Conservation (phyloP, 2,329 filamentous ascomycete genomes). For the Sporothrix luriei region DNA sequence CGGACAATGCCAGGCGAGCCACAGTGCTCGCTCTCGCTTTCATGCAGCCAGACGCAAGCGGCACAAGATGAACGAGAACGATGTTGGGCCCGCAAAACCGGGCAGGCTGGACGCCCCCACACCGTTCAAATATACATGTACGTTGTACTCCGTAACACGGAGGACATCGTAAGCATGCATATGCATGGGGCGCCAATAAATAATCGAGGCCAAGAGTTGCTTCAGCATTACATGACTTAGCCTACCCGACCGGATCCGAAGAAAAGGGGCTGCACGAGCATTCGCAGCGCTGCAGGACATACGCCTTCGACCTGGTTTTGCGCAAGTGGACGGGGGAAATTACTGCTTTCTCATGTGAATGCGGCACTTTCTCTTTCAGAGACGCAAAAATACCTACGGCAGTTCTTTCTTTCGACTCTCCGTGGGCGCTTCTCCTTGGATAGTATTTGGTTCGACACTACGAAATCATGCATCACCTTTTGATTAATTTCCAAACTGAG, state of each 20-base stretch:
- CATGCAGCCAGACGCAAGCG: conserved; percentile 9
- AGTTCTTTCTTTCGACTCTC: too few relatives aligned
- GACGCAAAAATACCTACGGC: too few relatives aligned
- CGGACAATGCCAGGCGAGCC: neutral
- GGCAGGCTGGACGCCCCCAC: neutral
- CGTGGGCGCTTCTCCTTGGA: too few relatives aligned
- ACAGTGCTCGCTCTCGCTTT: neutral
- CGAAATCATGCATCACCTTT: too few relatives aligned
- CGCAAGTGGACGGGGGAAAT: neutral
- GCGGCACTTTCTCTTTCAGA: too few relatives aligned
- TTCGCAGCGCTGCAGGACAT: neutral
- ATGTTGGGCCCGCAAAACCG: neutral
- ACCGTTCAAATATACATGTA: too few relatives aligned
- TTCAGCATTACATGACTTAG: too few relatives aligned
- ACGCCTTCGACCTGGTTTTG: neutral
- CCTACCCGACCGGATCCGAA: conserved; percentile 10
- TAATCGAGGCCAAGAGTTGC: too few relatives aligned
- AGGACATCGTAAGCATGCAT: neutral
- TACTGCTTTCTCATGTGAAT: too few relatives aligned
- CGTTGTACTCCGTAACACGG: neutral
- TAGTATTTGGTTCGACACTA: too few relatives aligned
- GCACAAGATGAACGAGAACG: neutral
- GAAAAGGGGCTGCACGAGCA: neutral
- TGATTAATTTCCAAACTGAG: too few relatives aligned
- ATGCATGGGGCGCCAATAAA: too few relatives aligned